Conservation (phyloP, 2,329 filamentous ascomycete genomes). For the Nothophoma quercina region DNA sequence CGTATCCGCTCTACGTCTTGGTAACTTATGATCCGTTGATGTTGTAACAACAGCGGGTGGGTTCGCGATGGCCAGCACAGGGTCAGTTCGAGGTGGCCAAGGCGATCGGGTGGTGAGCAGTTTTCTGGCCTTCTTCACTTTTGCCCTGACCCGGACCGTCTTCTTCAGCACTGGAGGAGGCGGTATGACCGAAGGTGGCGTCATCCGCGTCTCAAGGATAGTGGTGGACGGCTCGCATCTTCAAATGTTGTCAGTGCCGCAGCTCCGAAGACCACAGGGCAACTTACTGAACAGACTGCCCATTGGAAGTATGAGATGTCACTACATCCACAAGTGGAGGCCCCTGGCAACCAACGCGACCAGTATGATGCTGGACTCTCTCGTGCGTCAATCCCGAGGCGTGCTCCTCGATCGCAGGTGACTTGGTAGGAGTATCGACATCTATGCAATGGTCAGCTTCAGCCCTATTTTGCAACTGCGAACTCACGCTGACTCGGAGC, state of each 20-base stretch:
- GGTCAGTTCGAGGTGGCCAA: neutral
- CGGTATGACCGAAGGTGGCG: neutral
- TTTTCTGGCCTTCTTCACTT: conserved; percentile 1
- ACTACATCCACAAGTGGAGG: too few relatives aligned
- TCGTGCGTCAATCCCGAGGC: neutral
- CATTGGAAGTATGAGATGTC: too few relatives aligned
- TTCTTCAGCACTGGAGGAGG: neutral
- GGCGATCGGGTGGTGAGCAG: neutral
- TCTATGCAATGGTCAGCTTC: neutral
- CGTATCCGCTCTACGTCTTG: neutral
- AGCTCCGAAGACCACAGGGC: neutral
- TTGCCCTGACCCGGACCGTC: neutral
- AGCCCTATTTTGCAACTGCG: too few relatives aligned
- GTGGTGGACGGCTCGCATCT: neutral
- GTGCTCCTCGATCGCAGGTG: neutral
- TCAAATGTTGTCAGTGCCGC: neutral
- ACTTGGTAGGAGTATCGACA: neutral
- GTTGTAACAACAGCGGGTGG: too few relatives aligned
- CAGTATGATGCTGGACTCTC: neutral
- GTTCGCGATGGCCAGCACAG: neutral
- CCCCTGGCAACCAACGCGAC: neutral
- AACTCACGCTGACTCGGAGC: neutral
- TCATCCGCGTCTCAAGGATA: neutral
- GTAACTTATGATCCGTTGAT: neutral
- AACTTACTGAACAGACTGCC: too few relatives aligned